Percentiles rank a stretch among this genome's conserved stretches.
phyloP scores from a whole-genome alignment of 2,329 filamentous ascomycete genomes.

The Alternaria consortialis region DNA sequence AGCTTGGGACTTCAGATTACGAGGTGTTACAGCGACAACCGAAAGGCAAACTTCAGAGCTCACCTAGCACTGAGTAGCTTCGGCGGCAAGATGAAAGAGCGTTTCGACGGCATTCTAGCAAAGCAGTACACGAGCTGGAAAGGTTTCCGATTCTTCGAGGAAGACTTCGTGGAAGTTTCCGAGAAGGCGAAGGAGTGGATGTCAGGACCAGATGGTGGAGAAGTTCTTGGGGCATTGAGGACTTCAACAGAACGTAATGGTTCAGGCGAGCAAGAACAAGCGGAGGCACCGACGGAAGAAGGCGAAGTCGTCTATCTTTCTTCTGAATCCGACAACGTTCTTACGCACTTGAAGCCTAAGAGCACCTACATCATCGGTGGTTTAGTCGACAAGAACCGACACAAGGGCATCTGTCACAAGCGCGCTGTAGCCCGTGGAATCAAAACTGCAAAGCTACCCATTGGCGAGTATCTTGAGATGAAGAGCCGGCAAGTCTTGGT shows the following conservation, averaged over 20 bases:
- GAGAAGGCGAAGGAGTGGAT: constrained; percentile 73
- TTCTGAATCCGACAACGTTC: constrained; percentile 86
- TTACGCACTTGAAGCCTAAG: constrained; percentile 84
- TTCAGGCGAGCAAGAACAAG: constrained; percentile 53
- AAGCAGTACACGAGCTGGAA: constrained; percentile 82
- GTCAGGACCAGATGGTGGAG: constrained; percentile 66
- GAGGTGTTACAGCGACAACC: constrained; percentile 88
- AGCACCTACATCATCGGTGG: constrained; percentile 94
- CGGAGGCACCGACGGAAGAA: constrained; percentile 36
- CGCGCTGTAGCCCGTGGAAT: constrained; percentile 78
- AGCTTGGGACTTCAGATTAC: constrained; percentile 87
- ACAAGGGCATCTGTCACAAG: constrained; percentile 93
- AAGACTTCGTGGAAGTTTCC: constrained; percentile 76
- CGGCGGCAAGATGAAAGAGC: constrained; percentile 74
- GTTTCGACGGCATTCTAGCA: constrained; percentile 79
- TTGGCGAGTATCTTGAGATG: constrained; percentile 96
- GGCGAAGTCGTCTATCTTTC: constrained; percentile 85
- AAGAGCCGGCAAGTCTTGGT: constrained; percentile 83
- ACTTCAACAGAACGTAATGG: constrained; percentile 26
- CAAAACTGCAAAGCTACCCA: constrained; percentile 88
- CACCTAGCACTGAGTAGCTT: constrained; percentile 83
- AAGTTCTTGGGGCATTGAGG: constrained; percentile 67
- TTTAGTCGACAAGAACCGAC: constrained; percentile 92
- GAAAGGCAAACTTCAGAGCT: constrained; percentile 69
- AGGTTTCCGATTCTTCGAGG: constrained; percentile 75